These are phyloP conservation scores for Alloteropsis angusta DNA, from an alignment of 202 grass and related monocot genomes.

Conservation along the genomic window DNA sequence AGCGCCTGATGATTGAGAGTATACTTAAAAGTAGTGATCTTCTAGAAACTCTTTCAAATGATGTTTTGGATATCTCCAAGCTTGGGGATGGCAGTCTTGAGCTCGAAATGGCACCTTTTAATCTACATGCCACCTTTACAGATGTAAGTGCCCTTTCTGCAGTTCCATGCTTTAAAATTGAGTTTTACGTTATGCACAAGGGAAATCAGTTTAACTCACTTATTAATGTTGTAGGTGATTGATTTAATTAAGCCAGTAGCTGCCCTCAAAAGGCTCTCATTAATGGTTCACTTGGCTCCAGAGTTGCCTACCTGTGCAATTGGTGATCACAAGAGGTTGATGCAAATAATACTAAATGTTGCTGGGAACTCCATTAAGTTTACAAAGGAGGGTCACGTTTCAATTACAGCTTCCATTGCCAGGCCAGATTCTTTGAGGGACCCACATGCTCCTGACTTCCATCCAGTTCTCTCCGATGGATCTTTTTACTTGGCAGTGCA, in stretches of 20 bases:
- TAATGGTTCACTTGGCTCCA: conserved; percentile 53
- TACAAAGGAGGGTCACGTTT: conserved; percentile 68
- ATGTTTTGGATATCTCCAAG: conserved; percentile 87
- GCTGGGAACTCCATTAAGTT: conserved; percentile 64
- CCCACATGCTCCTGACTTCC: conserved; percentile 36
- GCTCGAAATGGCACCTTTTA: conserved; percentile 64
- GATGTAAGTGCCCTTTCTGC: conserved; percentile 46
- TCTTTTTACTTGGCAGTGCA: conserved; percentile 73
- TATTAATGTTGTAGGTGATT: conserved; percentile 50
- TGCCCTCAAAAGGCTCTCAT: conserved; percentile 47
- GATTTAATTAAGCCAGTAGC: conserved; percentile 83
- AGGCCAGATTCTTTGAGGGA: conserved; percentile 44
- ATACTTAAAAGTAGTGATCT: conserved; percentile 83
- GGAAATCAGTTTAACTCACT: neutral
- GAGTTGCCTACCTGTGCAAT: conserved; percentile 57
- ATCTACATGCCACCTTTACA: conserved; percentile 68
- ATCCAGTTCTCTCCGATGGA: conserved; percentile 49
- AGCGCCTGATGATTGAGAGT: conserved; percentile 78
- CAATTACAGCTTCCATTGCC: conserved; percentile 43
- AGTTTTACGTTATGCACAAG: neutral
- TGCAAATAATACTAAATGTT: conserved; percentile 77
- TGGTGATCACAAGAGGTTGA: conserved; percentile 66
- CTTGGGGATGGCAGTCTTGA: conserved; percentile 75
- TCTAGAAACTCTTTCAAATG: conserved; percentile 73
- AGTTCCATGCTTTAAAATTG: neutral